Conservation (phyloP, 2,329 filamentous ascomycete species). For the Ophiocordyceps robertsii region DNA sequence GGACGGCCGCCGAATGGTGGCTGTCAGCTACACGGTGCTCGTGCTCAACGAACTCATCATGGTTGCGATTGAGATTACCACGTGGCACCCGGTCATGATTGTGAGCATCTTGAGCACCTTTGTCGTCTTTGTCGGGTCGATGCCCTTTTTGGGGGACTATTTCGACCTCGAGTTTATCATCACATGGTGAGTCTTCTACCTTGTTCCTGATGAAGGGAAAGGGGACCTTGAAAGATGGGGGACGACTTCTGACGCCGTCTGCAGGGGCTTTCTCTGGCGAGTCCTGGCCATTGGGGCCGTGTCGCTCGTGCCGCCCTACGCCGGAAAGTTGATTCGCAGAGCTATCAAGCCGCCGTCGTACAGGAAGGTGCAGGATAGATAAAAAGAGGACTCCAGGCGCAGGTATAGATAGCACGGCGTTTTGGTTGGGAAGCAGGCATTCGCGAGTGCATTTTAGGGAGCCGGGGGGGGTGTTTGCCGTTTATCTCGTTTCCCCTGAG, state of each 20-base stretch:
- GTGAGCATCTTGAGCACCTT: constrained; percentile 72
- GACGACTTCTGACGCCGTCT: background rate
- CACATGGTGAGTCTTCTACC: constrained; percentile 38
- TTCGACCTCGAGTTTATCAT: constrained; percentile 74
- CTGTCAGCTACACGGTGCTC: constrained; percentile 82
- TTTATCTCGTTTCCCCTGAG: no score
- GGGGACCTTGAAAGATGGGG: background rate
- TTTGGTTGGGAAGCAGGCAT: constrained; percentile 2
- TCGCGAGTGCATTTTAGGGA: background rate
- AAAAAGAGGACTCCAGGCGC: constrained; percentile 8
- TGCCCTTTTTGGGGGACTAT: constrained; percentile 82
- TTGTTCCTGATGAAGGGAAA: background rate
- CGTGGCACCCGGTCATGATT: constrained; percentile 93
- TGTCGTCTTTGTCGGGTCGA: constrained; percentile 61
- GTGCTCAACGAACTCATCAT: constrained; percentile 92
- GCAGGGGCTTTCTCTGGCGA: constrained; percentile 76
- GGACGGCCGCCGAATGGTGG: constrained; percentile 63
- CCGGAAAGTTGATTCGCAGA: constrained; percentile 69
- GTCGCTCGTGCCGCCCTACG: constrained; percentile 75
- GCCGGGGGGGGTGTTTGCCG: no score
- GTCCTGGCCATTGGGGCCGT: constrained; percentile 68
- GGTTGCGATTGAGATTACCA: constrained; percentile 93
- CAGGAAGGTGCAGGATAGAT: constrained; percentile 73
- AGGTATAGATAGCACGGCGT: background rate
- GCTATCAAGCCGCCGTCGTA: constrained; percentile 88